Conservation (phyloP, 2,329 filamentous ascomycete species). For the Ascochyta pisi region DNA sequence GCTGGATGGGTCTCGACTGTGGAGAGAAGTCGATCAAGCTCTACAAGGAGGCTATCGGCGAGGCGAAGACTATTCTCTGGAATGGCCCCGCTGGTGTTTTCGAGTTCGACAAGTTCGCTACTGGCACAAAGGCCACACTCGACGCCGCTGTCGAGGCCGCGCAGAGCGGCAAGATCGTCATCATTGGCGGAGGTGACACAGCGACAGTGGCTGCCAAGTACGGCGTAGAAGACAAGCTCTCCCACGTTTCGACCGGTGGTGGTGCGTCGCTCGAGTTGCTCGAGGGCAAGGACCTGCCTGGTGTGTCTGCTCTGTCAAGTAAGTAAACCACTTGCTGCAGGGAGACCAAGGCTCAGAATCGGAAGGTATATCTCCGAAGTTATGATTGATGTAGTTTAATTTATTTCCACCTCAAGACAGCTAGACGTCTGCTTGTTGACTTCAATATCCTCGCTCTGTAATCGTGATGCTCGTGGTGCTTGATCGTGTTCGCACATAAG, state of each 20-base stretch:
- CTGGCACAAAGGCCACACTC: constrained; percentile 89
- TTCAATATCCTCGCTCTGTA: constrained; percentile 1
- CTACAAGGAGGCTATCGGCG: constrained; percentile 84
- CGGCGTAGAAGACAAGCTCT: constrained; percentile 92
- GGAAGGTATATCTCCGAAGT: constrained; percentile 44
- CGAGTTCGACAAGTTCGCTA: constrained; percentile 93
- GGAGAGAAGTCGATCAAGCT: constrained; percentile 87
- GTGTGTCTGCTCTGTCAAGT: constrained; percentile 87
- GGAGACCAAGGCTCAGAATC: constrained; percentile 35
- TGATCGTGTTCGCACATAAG: not conserved
- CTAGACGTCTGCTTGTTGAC: constrained; percentile 20
- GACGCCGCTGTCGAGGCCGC: constrained; percentile 85
- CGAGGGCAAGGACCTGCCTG: constrained; percentile 96
- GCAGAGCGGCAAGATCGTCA: constrained; percentile 88
- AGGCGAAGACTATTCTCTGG: constrained; percentile 97
- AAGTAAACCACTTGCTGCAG: constrained; percentile 57
- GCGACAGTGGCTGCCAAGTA: constrained; percentile 98
- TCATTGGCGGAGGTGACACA: constrained; percentile 98
- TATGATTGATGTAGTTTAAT: constrained; percentile 44
- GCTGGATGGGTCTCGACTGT: constrained; percentile 97
- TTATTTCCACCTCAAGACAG: constrained; percentile 31
- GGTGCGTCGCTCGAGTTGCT: constrained; percentile 95
- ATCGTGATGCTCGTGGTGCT: constrained; percentile 20
- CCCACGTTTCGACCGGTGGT: constrained; percentile 96
- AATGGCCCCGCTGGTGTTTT: constrained; percentile 98